Conservation (phyloP, 257 asterid species). For the Penstemon davidsonii region DNA sequence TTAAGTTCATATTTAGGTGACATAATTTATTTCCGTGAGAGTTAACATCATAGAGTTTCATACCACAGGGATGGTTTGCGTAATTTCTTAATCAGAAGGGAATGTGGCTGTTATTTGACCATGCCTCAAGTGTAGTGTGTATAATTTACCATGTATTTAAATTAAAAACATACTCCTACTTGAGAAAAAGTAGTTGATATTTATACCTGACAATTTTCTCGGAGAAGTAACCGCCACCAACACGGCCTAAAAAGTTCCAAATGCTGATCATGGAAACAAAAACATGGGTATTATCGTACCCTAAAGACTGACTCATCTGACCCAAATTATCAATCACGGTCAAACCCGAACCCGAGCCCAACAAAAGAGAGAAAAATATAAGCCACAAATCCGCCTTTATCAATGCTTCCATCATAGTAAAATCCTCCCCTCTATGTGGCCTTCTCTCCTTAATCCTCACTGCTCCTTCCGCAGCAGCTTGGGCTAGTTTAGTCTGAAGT, state of each 20-base stretch:
- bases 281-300: conserved; percentile 53
- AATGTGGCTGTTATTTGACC: no score
- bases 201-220: conserved; percentile 63
- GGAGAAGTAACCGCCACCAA: conserved; percentile 72
- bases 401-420: conserved; percentile 61
- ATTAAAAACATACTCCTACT: no score
- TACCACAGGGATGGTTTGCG: no score
- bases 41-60: no score
- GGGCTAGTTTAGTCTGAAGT: conserved; percentile 48
- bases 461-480: conserved; percentile 77
- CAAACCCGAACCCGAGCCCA: conserved; percentile 72
- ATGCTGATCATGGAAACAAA: conserved; percentile 71
- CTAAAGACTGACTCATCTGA: conserved; percentile 65
- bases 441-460: conserved; percentile 54
- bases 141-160: no score
- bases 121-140: no score
- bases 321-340: conserved; percentile 69
- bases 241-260: conserved; percentile 67
- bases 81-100: no score
- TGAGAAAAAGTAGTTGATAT: not conserved
- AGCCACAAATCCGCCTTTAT: conserved; percentile 70
- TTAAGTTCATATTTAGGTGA: no score
- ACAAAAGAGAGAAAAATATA: conserved; percentile 57
- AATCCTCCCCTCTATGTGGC: conserved; percentile 72
- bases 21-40: no score